Evolutionary conservation across 768 basidiomycete species (phyloP).

Genomic region (Leccinum ochraceum): DNA sequence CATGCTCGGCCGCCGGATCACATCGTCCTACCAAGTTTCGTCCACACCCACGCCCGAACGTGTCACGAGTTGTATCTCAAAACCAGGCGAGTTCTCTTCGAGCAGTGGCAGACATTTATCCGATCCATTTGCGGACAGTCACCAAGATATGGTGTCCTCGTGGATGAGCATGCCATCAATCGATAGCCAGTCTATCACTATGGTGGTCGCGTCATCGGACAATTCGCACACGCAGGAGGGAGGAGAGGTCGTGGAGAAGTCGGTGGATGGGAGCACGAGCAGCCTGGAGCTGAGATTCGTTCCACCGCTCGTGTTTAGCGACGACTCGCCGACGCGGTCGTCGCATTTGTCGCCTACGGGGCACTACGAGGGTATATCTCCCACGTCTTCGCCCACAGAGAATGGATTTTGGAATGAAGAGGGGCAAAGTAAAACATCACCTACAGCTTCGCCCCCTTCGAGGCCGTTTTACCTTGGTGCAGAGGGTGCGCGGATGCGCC

Average conservation of each 20-base stretch:
- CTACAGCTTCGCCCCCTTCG: background rate
- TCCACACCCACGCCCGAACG: background rate
- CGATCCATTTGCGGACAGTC: constrained; percentile 21
- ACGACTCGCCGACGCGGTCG: constrained; percentile 2
- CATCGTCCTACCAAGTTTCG: background rate
- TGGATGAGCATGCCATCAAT: constrained; percentile 5
- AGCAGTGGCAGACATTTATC: constrained; percentile 11
- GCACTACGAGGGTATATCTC: constrained; percentile 17
- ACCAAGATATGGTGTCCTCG: constrained; percentile 10
- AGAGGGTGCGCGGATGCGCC: constrained; percentile 11
- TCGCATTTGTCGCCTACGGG: constrained; percentile 16
- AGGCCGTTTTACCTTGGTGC: constrained; percentile 9
- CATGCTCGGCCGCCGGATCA: constrained; percentile 1
- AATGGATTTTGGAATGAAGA: background rate
- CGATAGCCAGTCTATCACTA: background rate
- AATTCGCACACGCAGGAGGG: background rate
- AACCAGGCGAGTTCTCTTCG: constrained; percentile 11
- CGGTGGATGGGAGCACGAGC: constrained; percentile 12
- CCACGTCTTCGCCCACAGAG: background rate
- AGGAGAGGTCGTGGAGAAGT: background rate
- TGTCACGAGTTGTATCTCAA: background rate
- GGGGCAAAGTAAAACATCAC: background rate
- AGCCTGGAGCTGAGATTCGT: constrained; percentile 24
- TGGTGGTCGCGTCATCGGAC: background rate
- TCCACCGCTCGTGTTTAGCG: constrained; percentile 6